Evolutionary conservation across 176 grass and related monocot species (phyloP).

Genomic region (Avena insularis): DNA sequence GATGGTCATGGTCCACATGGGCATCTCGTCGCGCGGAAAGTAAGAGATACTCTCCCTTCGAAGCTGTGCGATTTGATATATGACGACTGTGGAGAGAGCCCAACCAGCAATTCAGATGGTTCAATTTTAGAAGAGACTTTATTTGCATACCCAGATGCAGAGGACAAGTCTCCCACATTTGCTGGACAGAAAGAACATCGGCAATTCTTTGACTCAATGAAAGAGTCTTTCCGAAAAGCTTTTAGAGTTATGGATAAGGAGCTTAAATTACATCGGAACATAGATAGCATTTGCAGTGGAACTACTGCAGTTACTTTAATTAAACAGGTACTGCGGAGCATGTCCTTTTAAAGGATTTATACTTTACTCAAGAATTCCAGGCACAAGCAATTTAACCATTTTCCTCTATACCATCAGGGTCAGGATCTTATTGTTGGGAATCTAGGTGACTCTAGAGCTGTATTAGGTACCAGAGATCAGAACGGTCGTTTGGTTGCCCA

Average conservation of each 20-base stretch:
- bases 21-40: constrained; percentile 82
- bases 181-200: constrained; percentile 44
- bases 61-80: constrained; percentile 67
- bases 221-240: constrained; percentile 73
- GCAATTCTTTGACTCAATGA: constrained; percentile 60
- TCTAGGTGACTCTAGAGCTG: constrained; percentile 90
- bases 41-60: constrained; percentile 79
- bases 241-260: constrained; percentile 85
- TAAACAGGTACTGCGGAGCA: constrained; percentile 67
- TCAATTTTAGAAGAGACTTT: constrained; percentile 59
- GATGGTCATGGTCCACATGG: constrained; percentile 94
- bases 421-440: constrained; percentile 89
- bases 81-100: constrained; percentile 55
- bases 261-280: constrained; percentile 67
- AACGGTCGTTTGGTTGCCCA: constrained; percentile 64
- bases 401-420: constrained; percentile 57
- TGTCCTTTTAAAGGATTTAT: constrained; percentile 23
- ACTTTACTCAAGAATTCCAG: constrained; percentile 23
- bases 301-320: constrained; percentile 91
- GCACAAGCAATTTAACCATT: constrained; percentile 19
- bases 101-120: constrained; percentile 55
- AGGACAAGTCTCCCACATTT: constrained; percentile 41
- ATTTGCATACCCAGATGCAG: constrained; percentile 49
- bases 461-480: constrained; percentile 77
- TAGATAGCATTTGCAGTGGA: constrained; percentile 88